Evolutionary conservation across 805 yeast genomes (phyloP), one percentile per base, ranked within the genome.

Genomic region (Kodamaea lidongshanica): DNA sequence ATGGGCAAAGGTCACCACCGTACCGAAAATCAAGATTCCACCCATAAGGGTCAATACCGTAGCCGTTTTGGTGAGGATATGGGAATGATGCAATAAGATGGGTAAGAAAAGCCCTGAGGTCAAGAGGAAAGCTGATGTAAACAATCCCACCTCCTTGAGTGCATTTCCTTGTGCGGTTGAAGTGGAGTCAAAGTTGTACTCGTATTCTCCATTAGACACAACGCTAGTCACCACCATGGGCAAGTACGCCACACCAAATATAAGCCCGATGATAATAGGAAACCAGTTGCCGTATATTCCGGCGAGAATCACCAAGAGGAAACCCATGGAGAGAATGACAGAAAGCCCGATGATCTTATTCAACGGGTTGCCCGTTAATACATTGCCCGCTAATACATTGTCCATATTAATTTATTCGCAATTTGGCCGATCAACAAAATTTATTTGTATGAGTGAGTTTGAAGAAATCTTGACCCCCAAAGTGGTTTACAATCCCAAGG

Each of bases 211-310:
- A 25, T 38, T 46, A 12, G 58, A 33, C 7, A 56, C 29, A 1
- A 60, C 56, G 11, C 48, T 54, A 7, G 68, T 45, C 5, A 64
- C 42, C 4, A 50, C 54, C 12, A 58, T 50, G 12, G 67, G 70
- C 18, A 58, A 44, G 44, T 60, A 64, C 12, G 67, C 70, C 20
- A 58, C 40, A 11, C 60, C 64, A 38, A 62, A 65, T 24, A 63
- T 49, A 14, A 63, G 28, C 5, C 69, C 68, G 42, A 82, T 85
- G 21, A 79, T 69, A 35, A 89, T 68, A 20, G 98, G 97, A 47
- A 80, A 76, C 94, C 96, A 92, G 54, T 86, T 87, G 27, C 84
- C 82, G 61, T 75, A 85, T 8, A 92, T 66, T 30, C 95, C 87
- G 26, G 95, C 86, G 19, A 92, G 65, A 15, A 89, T 83, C 25